phyloP scores from a whole-genome alignment of 805 yeast genomes.

The Candida stauntonica region DNA sequence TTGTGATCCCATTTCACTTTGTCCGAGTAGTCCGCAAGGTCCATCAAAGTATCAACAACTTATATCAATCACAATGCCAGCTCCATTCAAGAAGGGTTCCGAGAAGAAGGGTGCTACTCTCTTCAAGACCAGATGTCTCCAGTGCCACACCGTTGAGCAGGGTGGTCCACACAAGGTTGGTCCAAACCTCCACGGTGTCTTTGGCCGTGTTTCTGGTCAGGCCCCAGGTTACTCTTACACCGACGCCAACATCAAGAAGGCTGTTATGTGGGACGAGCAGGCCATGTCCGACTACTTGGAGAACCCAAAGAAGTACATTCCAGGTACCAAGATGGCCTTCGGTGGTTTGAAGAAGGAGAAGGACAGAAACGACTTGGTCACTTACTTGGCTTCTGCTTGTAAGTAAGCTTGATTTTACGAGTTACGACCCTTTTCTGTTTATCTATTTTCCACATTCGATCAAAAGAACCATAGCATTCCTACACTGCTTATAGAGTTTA shows the following conservation, averaged over 20 bases:
- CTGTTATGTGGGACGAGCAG: conserved; percentile 82
- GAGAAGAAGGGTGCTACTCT: conserved; percentile 96
- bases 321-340: conserved; percentile 99
- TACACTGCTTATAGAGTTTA: background rate
- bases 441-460: too few relatives aligned
- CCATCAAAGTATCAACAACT: too few relatives aligned
- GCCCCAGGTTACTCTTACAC: conserved; percentile 95
- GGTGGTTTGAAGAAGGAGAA: conserved; percentile 99
- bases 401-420: conserved; percentile 32
- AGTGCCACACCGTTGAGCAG: conserved; percentile 95
- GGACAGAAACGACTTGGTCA: conserved; percentile 95
- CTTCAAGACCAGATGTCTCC: conserved; percentile 98
- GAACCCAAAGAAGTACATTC: conserved; percentile 99
- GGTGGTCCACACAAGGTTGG: conserved; percentile 99
- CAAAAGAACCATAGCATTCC: too few relatives aligned
- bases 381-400: conserved; percentile 65
- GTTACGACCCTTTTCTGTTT: too few relatives aligned
- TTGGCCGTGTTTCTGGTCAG: conserved; percentile 88
- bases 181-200: conserved; percentile 94
- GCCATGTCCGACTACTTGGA: conserved; percentile 92
- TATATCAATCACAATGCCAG: conserved; percentile 31
- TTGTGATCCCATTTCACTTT: background rate
- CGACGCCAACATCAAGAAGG: conserved; percentile 97
- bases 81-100: conserved; percentile 45
- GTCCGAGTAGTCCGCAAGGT: too few relatives aligned